A percentile compares a stretch with the other conserved stretches of the same genome.
phyloP scores from a whole-genome alignment of 2,329 filamentous ascomycete species.

The Calonectria pteridis region DNA sequence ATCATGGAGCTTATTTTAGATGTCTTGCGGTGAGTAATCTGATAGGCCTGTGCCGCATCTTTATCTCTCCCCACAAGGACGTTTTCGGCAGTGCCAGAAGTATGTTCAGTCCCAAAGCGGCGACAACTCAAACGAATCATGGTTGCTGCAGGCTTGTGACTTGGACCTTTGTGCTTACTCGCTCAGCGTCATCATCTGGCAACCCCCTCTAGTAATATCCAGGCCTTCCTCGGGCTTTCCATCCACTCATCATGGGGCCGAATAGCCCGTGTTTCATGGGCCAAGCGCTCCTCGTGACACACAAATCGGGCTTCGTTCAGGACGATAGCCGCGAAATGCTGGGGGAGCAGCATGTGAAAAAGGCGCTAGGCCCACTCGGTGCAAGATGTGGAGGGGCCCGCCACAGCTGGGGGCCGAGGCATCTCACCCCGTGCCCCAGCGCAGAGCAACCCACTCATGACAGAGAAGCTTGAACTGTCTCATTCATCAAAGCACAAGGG shows the following conservation, averaged over 20 bases:
- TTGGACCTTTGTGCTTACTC: neutral
- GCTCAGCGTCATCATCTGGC: neutral
- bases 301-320: conserved; percentile 16
- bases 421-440: conserved; percentile 37
- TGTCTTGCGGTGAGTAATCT: neutral
- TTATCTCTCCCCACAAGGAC: neutral
- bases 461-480: conserved; percentile 28
- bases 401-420: conserved; percentile 41
- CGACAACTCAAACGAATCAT: neutral
- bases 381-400: conserved; percentile 4
- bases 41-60: neutral
- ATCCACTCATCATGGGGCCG: neutral
- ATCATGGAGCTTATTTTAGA: neutral
- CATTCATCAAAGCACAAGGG: conserved; percentile 25
- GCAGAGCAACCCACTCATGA: conserved; percentile 21
- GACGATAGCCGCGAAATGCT: conserved; percentile 40
- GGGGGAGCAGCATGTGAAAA: conserved; percentile 51
- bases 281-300: conserved; percentile 36
- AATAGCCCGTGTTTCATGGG: neutral
- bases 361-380: conserved; percentile 36
- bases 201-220: neutral
- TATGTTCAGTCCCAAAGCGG: neutral
- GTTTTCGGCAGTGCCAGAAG: neutral
- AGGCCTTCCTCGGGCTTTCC: neutral
- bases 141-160: neutral